phyloP scores from a whole-genome alignment of 225 moss, liverwort and hornwort species.

The Bryum argenteum region DNA sequence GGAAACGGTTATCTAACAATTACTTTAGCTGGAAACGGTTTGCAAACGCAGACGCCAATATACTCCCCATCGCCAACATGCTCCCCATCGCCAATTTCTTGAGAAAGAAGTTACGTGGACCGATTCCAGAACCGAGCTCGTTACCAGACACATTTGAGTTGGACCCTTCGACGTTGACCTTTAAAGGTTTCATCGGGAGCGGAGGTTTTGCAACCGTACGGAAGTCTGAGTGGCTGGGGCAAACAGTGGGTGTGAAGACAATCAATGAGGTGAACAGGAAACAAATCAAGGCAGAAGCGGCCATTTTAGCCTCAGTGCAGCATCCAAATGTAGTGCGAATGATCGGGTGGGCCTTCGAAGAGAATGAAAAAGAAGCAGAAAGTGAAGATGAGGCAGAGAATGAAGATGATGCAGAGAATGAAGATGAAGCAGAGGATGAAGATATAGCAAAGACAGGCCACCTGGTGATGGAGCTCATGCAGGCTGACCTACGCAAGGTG shows the following conservation, averaged over 20 bases:
- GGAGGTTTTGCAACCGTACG: constrained; percentile 57
- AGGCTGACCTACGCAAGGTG: constrained; percentile 46
- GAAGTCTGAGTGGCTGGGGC: constrained; percentile 43
- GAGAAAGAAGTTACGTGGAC: constrained; percentile 53
- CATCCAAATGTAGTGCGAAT: constrained; percentile 55
- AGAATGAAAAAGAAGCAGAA: too few species aligned
- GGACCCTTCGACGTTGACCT: constrained; percentile 24
- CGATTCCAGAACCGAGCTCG: constrained; percentile 38
- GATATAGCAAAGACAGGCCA: constrained; percentile 28
- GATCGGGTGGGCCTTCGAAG: constrained; percentile 44
- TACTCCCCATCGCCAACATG: background rate
- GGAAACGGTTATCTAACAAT: background rate
- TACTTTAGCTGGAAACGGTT: too few species aligned
- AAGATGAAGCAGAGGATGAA: too few species aligned
- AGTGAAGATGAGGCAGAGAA: too few species aligned
- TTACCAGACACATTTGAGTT: constrained; percentile 48
- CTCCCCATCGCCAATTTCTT: constrained; percentile 47
- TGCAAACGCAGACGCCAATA: background rate
- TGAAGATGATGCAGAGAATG: too few species aligned
- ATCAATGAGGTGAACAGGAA: constrained; percentile 47
- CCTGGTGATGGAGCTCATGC: constrained; percentile 59
- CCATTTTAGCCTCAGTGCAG: constrained; percentile 53
- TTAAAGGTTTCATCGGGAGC: constrained; percentile 28
- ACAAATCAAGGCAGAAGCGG: constrained; percentile 54
- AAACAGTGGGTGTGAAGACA: constrained; percentile 48